Evolutionary conservation across 75 land plant species (phyloP).

Genomic region (Chamaecyparis obtusa): DNA sequence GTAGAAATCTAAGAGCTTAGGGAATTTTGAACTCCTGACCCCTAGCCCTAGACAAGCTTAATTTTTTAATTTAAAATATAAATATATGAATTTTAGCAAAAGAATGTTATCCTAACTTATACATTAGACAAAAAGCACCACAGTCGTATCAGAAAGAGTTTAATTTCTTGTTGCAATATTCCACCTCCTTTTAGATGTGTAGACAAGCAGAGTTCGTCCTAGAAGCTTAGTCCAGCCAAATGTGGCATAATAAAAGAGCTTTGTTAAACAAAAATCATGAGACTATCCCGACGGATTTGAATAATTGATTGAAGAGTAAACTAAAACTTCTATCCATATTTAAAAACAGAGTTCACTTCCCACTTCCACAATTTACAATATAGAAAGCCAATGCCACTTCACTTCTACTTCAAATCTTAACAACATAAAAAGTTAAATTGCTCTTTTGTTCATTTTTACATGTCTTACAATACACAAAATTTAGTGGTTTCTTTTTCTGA

Average conservation of each 20-base stretch:
- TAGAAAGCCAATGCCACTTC: background rate
- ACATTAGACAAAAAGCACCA: background rate
- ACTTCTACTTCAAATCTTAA: background rate
- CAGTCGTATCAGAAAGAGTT: background rate
- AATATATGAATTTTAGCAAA: background rate
- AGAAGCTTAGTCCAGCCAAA: background rate
- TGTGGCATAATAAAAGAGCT: background rate
- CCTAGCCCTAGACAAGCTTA: background rate
- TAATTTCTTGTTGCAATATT: background rate
- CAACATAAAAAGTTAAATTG: background rate
- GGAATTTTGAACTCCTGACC: background rate
- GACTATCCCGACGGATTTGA: background rate
- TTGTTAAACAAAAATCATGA: background rate
- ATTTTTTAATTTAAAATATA: background rate
- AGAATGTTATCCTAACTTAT: background rate
- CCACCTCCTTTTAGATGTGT: background rate
- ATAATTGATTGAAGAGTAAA: background rate
- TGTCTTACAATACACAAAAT: background rate
- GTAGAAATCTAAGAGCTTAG: background rate
- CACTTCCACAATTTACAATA: background rate
- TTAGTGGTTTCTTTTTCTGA: background rate
- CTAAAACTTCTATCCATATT: background rate
- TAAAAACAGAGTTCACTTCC: background rate
- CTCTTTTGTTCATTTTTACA: background rate
- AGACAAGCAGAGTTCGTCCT: background rate